Evolutionary conservation across 2,329 filamentous ascomycete genomes (phyloP).

Genomic region (Alternaria viburni): DNA sequence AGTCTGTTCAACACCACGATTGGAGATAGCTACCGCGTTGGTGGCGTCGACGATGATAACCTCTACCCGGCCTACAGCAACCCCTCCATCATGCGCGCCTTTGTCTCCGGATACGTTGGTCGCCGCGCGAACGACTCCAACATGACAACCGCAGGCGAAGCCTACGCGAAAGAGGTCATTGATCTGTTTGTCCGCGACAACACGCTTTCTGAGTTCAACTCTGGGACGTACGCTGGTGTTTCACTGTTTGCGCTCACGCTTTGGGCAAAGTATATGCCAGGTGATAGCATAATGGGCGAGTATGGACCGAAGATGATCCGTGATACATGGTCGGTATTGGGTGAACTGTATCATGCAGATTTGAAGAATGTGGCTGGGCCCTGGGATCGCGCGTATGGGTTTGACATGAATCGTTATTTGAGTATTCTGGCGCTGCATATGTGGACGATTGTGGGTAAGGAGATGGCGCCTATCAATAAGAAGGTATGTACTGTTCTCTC

Average conservation of each 20-base stretch:
- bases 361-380: constrained; percentile 68
- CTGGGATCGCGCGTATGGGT: constrained; percentile 69
- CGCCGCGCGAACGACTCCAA: constrained; percentile 61
- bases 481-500: constrained; percentile 26
- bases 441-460: constrained; percentile 63
- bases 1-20: constrained; percentile 62
- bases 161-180: constrained; percentile 62
- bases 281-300: constrained; percentile 60
- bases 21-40: constrained; percentile 67
- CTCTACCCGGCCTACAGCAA: constrained; percentile 69
- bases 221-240: constrained; percentile 68
- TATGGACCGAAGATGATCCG: constrained; percentile 60
- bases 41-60: constrained; percentile 66
- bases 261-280: constrained; percentile 65
- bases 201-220: constrained; percentile 69
- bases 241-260: constrained; percentile 65
- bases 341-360: constrained; percentile 63
- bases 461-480: constrained; percentile 43
- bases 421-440: constrained; percentile 65
- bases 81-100: constrained; percentile 67
- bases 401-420: constrained; percentile 68
- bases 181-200: constrained; percentile 62
- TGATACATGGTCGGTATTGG: constrained; percentile 60
- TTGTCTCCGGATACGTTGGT: constrained; percentile 66
- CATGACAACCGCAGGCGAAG: constrained; percentile 64